phyloP scores from a whole-genome alignment of 2,329 filamentous ascomycete species.

The Metarhizium album region DNA sequence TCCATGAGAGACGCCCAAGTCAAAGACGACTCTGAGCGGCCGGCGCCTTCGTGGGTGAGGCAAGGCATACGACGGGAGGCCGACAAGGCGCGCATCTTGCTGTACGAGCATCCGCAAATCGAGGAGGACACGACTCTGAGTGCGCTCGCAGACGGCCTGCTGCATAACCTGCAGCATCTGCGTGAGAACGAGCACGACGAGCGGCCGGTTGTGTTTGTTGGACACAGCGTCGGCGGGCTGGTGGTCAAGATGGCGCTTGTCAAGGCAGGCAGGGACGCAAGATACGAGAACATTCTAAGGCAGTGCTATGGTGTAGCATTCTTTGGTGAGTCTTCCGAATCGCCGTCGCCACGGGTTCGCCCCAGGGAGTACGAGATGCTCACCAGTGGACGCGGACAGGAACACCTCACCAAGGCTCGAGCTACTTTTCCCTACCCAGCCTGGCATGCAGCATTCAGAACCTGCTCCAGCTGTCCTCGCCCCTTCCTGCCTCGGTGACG shows the following conservation, averaged over 20 bases:
- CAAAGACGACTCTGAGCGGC: conserved; percentile 11
- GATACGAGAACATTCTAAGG: conserved; percentile 34
- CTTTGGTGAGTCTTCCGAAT: conserved; percentile 34
- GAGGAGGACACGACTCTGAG: conserved; percentile 31
- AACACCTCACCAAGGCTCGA: conserved; percentile 52
- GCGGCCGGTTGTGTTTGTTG: conserved; percentile 49
- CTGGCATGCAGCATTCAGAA: conserved; percentile 43
- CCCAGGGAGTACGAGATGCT: neutral
- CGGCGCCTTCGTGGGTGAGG: conserved; percentile 37
- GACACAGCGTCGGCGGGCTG: conserved; percentile 50
- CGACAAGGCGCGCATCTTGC: conserved; percentile 35
- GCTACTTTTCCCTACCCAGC: conserved; percentile 47
- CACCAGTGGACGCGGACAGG: conserved; percentile 14
- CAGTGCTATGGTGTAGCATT: conserved; percentile 52
- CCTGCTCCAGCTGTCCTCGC: conserved; percentile 38
- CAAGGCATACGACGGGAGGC: conserved; percentile 40
- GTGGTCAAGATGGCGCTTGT: conserved; percentile 47
- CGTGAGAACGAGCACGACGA: conserved; percentile 22
- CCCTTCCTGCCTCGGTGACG: conserved; percentile 39
- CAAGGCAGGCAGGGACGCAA: conserved; percentile 28
- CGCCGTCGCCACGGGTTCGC: neutral
- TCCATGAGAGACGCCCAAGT: conserved; percentile 28
- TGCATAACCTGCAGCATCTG: conserved; percentile 30
- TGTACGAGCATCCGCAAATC: conserved; percentile 38
- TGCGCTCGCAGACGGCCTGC: conserved; percentile 33